A percentile compares a stretch with the other conserved stretches of the same genome.
These are phyloP conservation scores for Paspalum notatum DNA, from an alignment of 176 grass and related monocot genomes.

Conservation along the genomic window DNA sequence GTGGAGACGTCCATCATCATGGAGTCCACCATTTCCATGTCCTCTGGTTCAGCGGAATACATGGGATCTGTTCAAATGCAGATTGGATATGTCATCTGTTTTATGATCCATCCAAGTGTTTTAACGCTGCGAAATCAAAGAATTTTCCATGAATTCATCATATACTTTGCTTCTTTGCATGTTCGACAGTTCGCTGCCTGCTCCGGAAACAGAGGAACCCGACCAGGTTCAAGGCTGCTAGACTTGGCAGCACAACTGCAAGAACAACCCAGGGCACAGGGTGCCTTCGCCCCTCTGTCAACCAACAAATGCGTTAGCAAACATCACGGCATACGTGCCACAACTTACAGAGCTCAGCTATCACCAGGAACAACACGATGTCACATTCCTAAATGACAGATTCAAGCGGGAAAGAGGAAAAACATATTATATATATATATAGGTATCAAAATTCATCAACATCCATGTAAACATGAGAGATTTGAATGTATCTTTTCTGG, in stretches of 20 bases:
- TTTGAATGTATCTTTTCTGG: rapidly evolving
- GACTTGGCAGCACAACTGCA: constrained; percentile 19
- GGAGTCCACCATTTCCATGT: constrained; percentile 31
- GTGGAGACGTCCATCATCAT: constrained; percentile 50
- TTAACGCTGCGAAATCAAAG: background rate
- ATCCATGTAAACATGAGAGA: too few species aligned
- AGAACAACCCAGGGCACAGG: constrained; percentile 18
- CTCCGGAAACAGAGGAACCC: constrained; percentile 30
- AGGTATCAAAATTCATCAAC: too few species aligned
- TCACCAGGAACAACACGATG: background rate
- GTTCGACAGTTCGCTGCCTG: background rate
- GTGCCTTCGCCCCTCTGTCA: constrained; percentile 14
- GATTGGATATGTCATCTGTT: background rate
- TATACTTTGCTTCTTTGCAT: constrained; percentile 6
- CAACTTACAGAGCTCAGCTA: background rate
- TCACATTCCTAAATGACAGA: background rate
- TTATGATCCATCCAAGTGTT: background rate
- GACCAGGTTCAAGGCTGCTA: constrained; percentile 38
- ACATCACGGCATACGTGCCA: background rate
- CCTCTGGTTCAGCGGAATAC: constrained; percentile 1
- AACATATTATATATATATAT: background rate
- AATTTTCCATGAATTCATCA: background rate
- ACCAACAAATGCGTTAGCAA: background rate
- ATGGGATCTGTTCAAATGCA: background rate
- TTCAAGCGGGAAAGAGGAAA: background rate